These are phyloP conservation scores for Torulaspora maleeae DNA, from an alignment of 805 yeast species.

Conservation along the genomic window DNA sequence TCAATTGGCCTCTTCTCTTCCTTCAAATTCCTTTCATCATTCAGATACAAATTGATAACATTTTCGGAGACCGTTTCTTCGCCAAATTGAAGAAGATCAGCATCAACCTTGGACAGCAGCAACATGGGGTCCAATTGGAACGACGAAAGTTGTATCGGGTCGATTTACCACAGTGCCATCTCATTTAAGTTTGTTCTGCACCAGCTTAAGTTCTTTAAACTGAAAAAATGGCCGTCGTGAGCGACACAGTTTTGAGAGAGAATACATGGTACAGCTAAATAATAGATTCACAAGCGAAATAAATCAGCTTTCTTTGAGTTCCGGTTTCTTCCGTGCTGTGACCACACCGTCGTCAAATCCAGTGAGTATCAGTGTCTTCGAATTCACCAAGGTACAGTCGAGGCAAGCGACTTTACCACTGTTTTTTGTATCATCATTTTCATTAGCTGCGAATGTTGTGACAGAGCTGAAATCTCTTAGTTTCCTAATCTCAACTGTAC, in stretches of 20 bases:
- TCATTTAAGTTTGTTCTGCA: background rate
- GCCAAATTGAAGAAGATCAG: conserved; percentile 23
- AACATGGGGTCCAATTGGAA: conserved; percentile 2
- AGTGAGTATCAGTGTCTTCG: conserved; percentile 16
- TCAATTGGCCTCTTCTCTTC: background rate
- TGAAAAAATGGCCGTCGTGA: conserved; percentile 1
- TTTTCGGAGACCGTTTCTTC: conserved; percentile 11
- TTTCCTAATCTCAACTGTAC: conserved; percentile 26
- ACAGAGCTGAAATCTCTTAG: conserved; percentile 16
- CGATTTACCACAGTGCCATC: background rate
- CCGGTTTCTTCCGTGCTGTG: conserved; percentile 13
- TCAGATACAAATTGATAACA: conserved; percentile 19
- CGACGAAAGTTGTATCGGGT: too few species aligned
- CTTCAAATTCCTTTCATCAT: background rate
- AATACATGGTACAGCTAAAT: conserved; percentile 1
- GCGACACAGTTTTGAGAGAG: conserved; percentile 2
- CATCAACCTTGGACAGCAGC: conserved; percentile 29
- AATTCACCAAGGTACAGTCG: conserved; percentile 16
- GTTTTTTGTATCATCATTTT: background rate
- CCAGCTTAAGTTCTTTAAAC: background rate
- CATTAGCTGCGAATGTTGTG: conserved; percentile 1
- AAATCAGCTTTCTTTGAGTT: conserved; percentile 1
- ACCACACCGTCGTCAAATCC: conserved; percentile 21
- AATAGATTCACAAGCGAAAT: background rate
- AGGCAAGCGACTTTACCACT: conserved; percentile 3